phyloP scores from a whole-genome alignment of 1,284 basidiomycete genomes.

The Cryptococcus wingfieldii region DNA sequence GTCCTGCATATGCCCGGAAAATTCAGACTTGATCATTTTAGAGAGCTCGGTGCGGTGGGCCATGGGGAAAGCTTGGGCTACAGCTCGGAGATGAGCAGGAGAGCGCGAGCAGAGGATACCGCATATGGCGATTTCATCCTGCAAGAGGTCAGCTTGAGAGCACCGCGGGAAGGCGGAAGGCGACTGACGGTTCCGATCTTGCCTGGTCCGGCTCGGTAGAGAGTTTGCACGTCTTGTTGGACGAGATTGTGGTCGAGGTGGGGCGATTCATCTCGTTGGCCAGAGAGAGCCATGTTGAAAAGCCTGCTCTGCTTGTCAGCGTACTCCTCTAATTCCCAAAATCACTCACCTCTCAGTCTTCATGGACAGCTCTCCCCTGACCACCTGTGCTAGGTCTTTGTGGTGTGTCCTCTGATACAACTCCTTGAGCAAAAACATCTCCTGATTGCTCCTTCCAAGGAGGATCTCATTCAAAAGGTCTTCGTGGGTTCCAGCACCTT shows the following conservation, averaged over 20 bases:
- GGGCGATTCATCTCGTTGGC: conserved; percentile 45
- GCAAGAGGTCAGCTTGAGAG: neutral
- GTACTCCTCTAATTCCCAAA: neutral
- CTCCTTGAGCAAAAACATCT: conserved; percentile 49
- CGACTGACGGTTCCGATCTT: conserved; percentile 46
- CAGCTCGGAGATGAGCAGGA: conserved; percentile 42
- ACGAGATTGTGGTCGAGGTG: conserved; percentile 45
- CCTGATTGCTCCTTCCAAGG: conserved; percentile 47
- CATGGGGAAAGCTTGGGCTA: conserved; percentile 43
- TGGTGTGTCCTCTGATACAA: conserved; percentile 42
- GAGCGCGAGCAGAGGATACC: conserved; percentile 47
- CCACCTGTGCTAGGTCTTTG: conserved; percentile 39
- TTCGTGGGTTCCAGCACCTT: conserved; percentile 48
- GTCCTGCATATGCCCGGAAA: conserved; percentile 49
- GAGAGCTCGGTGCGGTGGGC: conserved; percentile 35
- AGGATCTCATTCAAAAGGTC: conserved; percentile 48
- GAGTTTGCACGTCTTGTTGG: conserved; percentile 44
- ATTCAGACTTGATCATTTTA: conserved; percentile 45
- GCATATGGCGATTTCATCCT: conserved; percentile 50
- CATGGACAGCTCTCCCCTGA: conserved; percentile 48
- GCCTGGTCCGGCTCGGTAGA: conserved; percentile 46
- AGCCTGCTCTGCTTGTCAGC: conserved; percentile 20
- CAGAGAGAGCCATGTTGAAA: conserved; percentile 48
- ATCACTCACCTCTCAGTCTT: conserved; percentile 47
- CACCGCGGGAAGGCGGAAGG: neutral